These are phyloP conservation scores for Kwoniella dejecticola DNA, from an alignment of 768 basidiomycete species.

Conservation along the genomic window DNA sequence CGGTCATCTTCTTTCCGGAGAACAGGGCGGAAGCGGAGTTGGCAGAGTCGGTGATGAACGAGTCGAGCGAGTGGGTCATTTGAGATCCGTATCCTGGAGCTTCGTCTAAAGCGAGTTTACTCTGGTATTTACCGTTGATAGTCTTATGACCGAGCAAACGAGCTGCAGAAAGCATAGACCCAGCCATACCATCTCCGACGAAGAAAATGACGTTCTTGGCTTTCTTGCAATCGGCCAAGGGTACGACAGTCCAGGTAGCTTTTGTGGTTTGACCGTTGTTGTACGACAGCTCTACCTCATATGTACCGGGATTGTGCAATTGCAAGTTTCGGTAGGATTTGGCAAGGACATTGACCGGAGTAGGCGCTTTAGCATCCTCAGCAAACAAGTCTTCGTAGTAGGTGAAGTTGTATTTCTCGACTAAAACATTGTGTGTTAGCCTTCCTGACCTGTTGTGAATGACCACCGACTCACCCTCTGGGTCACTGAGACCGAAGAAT, in stretches of 20 bases:
- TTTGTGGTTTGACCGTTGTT: constrained; percentile 50
- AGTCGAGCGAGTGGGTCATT: constrained; percentile 55
- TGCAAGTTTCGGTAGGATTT: constrained; percentile 55
- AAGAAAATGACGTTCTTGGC: constrained; percentile 58
- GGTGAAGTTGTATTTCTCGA: constrained; percentile 49
- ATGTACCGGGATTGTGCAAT: constrained; percentile 54
- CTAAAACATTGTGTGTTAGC: background rate
- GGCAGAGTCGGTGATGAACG: constrained; percentile 57
- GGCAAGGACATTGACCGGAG: constrained; percentile 55
- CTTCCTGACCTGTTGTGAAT: constrained; percentile 9
- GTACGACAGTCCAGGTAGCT: constrained; percentile 54
- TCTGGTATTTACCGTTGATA: constrained; percentile 56
- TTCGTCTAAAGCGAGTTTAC: constrained; percentile 42
- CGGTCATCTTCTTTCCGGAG: constrained; percentile 54
- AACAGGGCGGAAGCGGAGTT: constrained; percentile 57
- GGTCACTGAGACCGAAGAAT: constrained; percentile 48
- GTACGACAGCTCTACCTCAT: constrained; percentile 52
- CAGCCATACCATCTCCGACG: constrained; percentile 49
- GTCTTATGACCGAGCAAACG: constrained; percentile 57
- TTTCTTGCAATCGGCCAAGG: constrained; percentile 37
- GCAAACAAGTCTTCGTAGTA: constrained; percentile 56
- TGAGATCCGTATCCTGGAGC: constrained; percentile 48
- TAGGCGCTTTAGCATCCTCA: constrained; percentile 41
- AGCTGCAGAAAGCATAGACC: constrained; percentile 55
- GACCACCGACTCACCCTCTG: constrained; percentile 21